Conservation (phyloP, 2,329 filamentous ascomycete genomes). For the Aureobasidium sp. region DNA sequence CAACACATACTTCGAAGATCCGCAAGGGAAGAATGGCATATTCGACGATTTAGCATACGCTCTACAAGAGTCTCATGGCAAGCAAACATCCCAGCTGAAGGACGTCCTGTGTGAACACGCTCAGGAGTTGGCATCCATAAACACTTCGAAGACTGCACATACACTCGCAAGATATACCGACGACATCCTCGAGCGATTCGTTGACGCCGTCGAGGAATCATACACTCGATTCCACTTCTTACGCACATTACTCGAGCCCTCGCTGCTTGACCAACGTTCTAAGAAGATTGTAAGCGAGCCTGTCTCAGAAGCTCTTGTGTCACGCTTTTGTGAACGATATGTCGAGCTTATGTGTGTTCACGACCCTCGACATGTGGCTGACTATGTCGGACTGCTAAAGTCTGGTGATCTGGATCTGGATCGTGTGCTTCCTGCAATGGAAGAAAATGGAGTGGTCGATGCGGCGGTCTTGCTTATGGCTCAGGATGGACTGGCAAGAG, state of each 20-base stretch:
- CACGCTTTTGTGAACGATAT: conserved; percentile 70
- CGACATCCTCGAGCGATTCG: conserved; percentile 57
- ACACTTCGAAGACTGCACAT: conserved; percentile 56
- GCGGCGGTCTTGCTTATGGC: conserved; percentile 87
- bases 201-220: conserved; percentile 53
- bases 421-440: conserved; percentile 75
- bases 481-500: conserved; percentile 71
- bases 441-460: conserved; percentile 82
- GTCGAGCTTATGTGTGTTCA: conserved; percentile 86
- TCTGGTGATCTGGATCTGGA: conserved; percentile 72
- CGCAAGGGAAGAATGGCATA: conserved; percentile 62
- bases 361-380: conserved; percentile 71
- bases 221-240: conserved; percentile 70
- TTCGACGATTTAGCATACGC: conserved; percentile 75
- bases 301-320: conserved; percentile 31
- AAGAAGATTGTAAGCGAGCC: conserved; percentile 21
- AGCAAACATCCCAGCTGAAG: conserved; percentile 66
- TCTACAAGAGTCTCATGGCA: conserved; percentile 57
- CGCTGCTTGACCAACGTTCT: conserved; percentile 16
- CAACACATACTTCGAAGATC: conserved; percentile 76
- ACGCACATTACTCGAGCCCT: conserved; percentile 62
- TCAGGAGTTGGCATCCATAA: conserved; percentile 56
- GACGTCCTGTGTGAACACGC: conserved; percentile 58
- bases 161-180: conserved; percentile 55
- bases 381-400: conserved; percentile 71